These are phyloP conservation scores for Barbarea vulgaris DNA, from an alignment of 345 rosid genomes.

Conservation along the genomic window DNA sequence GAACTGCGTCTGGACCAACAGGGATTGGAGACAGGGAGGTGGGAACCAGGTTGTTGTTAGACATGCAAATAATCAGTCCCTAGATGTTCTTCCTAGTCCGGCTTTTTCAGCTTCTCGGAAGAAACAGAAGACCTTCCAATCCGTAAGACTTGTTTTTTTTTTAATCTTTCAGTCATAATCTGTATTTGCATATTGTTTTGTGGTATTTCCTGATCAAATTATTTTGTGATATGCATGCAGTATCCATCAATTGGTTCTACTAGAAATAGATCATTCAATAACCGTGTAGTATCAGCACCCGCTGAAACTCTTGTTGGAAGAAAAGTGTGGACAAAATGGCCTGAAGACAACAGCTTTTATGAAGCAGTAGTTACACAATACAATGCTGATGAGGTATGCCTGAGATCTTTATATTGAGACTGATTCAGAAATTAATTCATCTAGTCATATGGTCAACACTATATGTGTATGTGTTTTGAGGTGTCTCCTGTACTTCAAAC, in stretches of 20 bases:
- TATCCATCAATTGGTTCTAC: slow-evolving; percentile 54
- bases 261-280: slow-evolving; percentile 53
- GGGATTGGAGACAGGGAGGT: slow-evolving; percentile 88
- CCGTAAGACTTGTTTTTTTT: slow-evolving; percentile 45
- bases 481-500: slow-evolving; percentile 5
- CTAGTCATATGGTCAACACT: not conserved
- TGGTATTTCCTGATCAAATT: slow-evolving; percentile 46
- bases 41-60: slow-evolving; percentile 60
- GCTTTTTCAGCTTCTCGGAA: slow-evolving; percentile 76
- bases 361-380: slow-evolving; percentile 84
- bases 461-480: not conserved
- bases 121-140: slow-evolving; percentile 76
- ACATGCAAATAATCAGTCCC: slow-evolving; percentile 44
- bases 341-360: slow-evolving; percentile 85
- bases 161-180: not conserved
- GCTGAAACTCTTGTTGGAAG: slow-evolving; percentile 69
- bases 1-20: slow-evolving; percentile 35
- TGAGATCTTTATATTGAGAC: not conserved
- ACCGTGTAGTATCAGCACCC: slow-evolving; percentile 48
- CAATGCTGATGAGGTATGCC: slow-evolving; percentile 62
- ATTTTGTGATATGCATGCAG: slow-evolving; percentile 50
- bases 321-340: slow-evolving; percentile 95
- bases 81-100: slow-evolving; percentile 71
- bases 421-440: not conserved
- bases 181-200: slow-evolving; percentile 10